These are phyloP conservation scores for Neonectria coccinea DNA, from an alignment of 2,329 filamentous ascomycete species.

Conservation along the genomic window DNA sequence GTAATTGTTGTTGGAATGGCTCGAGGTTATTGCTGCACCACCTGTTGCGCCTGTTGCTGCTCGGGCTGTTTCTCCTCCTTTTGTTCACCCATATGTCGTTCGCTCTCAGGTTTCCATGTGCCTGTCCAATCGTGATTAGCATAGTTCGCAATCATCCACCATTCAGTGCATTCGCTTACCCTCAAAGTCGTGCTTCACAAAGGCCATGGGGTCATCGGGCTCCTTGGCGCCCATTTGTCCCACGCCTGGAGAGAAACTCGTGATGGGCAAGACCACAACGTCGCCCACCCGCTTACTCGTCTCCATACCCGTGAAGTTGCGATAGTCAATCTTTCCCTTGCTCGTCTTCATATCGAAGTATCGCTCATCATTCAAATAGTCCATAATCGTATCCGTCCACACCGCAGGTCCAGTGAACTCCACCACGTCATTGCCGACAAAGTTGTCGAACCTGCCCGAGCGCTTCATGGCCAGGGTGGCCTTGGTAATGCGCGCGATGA, in stretches of 20 bases:
- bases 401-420: conserved; percentile 94
- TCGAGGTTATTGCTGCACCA: conserved; percentile 34
- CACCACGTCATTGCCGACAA: conserved; percentile 78
- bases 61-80: conserved; percentile 26
- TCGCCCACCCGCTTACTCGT: conserved; percentile 89
- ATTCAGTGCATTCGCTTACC: conserved; percentile 65
- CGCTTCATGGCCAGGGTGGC: conserved; percentile 81
- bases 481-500: conserved; percentile 87
- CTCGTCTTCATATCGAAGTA: conserved; percentile 85
- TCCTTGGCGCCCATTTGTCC: conserved; percentile 92
- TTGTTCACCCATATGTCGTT: conserved; percentile 74
- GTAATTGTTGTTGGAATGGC: conserved; percentile 13
- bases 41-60: conserved; percentile 39
- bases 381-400: conserved; percentile 94
- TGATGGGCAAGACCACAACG: conserved; percentile 93
- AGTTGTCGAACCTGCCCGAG: conserved; percentile 70
- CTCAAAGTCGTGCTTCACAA: conserved; percentile 97
- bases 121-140: conserved; percentile 58
- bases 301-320: conserved; percentile 90
- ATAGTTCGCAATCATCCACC: not conserved
- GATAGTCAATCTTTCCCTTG: conserved; percentile 81
- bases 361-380: conserved; percentile 90
- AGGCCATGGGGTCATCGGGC: conserved; percentile 92
- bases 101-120: conserved; percentile 80
- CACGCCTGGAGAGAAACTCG: conserved; percentile 95